phyloP scores from a whole-genome alignment of 78 protist genomes.

The Chrysochromulina parva region DNA sequence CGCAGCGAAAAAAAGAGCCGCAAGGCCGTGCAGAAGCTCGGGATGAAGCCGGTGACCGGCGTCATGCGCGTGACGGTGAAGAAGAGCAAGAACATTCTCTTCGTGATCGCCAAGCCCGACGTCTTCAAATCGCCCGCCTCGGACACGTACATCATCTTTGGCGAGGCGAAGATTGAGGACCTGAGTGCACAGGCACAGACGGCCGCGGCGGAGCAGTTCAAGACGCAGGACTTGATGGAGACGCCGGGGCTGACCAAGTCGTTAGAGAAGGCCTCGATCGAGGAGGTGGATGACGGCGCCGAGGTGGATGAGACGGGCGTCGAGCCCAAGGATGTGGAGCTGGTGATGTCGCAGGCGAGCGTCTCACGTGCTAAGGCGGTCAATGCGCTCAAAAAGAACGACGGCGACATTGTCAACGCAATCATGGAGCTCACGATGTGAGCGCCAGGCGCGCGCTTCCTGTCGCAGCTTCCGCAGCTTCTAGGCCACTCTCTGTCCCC shows the following conservation, averaged over 20 bases:
- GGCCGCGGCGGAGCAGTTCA: slow-evolving; percentile 66
- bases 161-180: slow-evolving; percentile 91
- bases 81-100: slow-evolving; percentile 67
- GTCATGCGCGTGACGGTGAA: slow-evolving; percentile 82
- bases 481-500: no score
- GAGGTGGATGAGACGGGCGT: slow-evolving; percentile 45
- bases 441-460: no score
- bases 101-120: slow-evolving; percentile 87
- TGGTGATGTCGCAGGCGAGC: slow-evolving; percentile 85
- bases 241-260: neutral
- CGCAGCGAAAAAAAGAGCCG: slow-evolving; percentile 86
- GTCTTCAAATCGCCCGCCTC: slow-evolving; percentile 78
- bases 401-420: slow-evolving; percentile 93
- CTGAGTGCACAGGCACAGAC: slow-evolving; percentile 40
- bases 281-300: slow-evolving; percentile 64
- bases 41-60: slow-evolving; percentile 80
- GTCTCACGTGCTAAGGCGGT: slow-evolving; percentile 83
- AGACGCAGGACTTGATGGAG: slow-evolving; percentile 18
- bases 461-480: no score
- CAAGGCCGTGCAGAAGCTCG: slow-evolving; percentile 87
- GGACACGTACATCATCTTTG: slow-evolving; percentile 92
- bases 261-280: neutral
- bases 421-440: slow-evolving; percentile 70
- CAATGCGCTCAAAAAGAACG: slow-evolving; percentile 75
- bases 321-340: slow-evolving; percentile 79